Percentiles rank a stretch among this genome's conserved stretches.
Conservation (phyloP, 176 grass and related monocot genomes). For the Oryza punctata region DNA sequence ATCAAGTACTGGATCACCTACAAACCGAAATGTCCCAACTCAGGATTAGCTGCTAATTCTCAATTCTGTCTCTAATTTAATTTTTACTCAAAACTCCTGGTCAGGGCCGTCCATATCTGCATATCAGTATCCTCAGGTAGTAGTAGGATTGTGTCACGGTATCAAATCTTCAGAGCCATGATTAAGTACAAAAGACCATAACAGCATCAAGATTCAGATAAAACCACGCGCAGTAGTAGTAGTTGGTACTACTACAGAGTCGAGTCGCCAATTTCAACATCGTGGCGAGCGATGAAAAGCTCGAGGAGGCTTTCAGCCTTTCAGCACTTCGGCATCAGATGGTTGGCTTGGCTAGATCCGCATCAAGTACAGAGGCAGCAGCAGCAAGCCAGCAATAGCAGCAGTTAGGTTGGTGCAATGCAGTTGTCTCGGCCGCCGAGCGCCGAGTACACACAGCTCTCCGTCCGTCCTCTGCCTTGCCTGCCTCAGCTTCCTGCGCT, state of each 20-base stretch:
- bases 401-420: background rate
- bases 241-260: background rate
- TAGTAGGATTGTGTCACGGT: background rate
- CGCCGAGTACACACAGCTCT: slow-evolving; percentile 6
- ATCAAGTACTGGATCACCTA: background rate
- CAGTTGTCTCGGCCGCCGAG: slow-evolving; percentile 30
- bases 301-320: background rate
- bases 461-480: no score
- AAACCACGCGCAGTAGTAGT: background rate
- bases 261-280: background rate
- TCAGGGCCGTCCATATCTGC: background rate
- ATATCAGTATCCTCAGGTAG: background rate
- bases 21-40: background rate
- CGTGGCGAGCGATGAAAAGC: no score
- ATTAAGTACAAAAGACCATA: background rate
- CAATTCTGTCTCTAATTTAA: background rate
- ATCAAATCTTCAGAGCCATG: background rate
- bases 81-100: background rate
- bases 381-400: no score
- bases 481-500: slow-evolving; percentile 2
- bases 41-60: background rate
- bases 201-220: background rate
- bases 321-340: background rate
- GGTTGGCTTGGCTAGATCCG: background rate
- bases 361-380: background rate